phyloP scores from a whole-genome alignment of 2,329 filamentous ascomycete species.

The Neoascochyta sp. region DNA sequence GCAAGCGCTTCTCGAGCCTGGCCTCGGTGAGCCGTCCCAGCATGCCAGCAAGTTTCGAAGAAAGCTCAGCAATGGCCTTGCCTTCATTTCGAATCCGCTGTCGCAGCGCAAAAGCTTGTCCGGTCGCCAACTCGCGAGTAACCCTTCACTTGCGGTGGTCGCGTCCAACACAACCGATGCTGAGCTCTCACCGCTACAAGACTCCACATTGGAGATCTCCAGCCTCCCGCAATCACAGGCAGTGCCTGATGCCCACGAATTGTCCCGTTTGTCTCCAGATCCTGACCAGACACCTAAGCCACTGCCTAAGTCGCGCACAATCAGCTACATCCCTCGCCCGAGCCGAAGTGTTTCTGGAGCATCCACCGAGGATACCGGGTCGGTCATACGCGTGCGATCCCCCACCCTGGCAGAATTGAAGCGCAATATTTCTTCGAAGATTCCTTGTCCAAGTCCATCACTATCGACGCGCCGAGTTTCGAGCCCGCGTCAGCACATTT shows the following conservation, averaged over 20 bases:
- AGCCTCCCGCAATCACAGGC: too few relatives aligned
- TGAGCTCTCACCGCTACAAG: constrained; percentile 8
- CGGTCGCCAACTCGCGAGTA: constrained; percentile 9
- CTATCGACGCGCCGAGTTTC: constrained; percentile 13
- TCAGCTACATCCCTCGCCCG: constrained; percentile 33
- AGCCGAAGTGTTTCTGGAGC: constrained; percentile 11
- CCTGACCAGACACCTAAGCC: constrained; percentile 15
- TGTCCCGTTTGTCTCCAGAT: constrained; percentile 5
- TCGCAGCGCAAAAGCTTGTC: constrained; percentile 26
- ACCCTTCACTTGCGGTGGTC: constrained; percentile 10
- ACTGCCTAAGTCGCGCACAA: constrained; percentile 28
- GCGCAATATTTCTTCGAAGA: constrained; percentile 17
- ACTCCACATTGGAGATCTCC: constrained; percentile 2
- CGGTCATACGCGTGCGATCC: too few relatives aligned
- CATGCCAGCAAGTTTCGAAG: constrained; percentile 28
- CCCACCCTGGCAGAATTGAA: constrained; percentile 8
- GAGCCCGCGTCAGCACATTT: constrained; percentile 28
- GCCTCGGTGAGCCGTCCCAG: constrained; percentile 5
- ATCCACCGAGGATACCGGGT: constrained; percentile 4
- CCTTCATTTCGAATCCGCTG: constrained; percentile 31
- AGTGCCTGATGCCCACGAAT: too few relatives aligned
- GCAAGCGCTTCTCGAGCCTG: constrained; percentile 10
- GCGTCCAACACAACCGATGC: constrained; percentile 7
- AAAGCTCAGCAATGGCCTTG: constrained; percentile 33
- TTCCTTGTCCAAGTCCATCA: constrained; percentile 29